Evolutionary conservation across 2,329 filamentous ascomycete species (phyloP), one percentile per base, ranked within the genome.

Genomic region (Xylaria sp.): DNA sequence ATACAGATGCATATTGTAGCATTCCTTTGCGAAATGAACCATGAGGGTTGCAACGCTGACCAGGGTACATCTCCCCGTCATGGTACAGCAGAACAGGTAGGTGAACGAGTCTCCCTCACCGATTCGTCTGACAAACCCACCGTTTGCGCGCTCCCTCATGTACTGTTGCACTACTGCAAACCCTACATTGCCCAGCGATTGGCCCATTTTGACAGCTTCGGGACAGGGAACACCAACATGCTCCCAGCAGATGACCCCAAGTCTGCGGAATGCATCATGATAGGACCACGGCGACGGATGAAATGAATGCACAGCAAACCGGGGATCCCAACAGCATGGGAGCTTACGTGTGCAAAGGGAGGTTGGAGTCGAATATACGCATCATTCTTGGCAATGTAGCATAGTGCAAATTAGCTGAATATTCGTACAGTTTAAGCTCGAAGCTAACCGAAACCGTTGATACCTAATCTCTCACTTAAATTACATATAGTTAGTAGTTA

Each of bases 21-120:
- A 45, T 31, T 49, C 49, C 47, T 54, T 53, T 42, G 17, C 14
- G 42, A n/a, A 47, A 12, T 12, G n/a, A 42, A 43, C 35, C 15
- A 43, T 31, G 47, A 54, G 45, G n/a, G 42, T 63, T 60, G 47
- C 52, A 52, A 49, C 46, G 47, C 37, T 28, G 23, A 49, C 47
- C 28, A 43, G 50, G 52, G 50, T 57, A 53, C 37, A 6, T 23
- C 19, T 40, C 56, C 45, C 61, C 46, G 28, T 59, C n/a, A 46
- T 59, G 35, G 57, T 14, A 61, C 38, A 11, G 12, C 38, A 11
- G 15, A 4, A 28, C 8, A 15, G 28, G 23, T 42, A 59, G 53
- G 53, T 58, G 54, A 65, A 53, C 15, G 63, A 56, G 51, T 45
- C n/a, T n/a, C 35, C 52, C 45, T 53, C 47, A 11, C n/a, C 28